Evolutionary conservation across 805 yeast genomes (phyloP), one percentile per base, ranked within the genome.

Genomic region (Candida insectorum): DNA sequence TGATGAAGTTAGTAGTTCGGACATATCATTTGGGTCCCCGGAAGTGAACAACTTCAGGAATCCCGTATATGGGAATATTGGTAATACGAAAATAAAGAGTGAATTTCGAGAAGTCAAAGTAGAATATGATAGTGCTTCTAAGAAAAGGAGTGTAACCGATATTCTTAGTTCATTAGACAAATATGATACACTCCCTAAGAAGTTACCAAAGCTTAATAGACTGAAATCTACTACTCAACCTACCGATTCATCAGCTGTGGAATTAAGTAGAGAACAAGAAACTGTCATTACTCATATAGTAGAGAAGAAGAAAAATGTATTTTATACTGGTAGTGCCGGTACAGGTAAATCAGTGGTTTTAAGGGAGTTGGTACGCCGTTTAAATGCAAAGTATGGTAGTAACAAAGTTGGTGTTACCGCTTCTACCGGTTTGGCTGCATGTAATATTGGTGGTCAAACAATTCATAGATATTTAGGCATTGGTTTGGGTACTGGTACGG

Each of bases 371-470:
- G 87, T 93, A 14, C 51, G 60, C 13, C 66, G 69, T 17, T 58
- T 87, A 31, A 57, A 58, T 13, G 40, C 47, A 1, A 61, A 69
- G 27, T 69, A 75, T 52, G 65, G 70, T 1, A 35, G 45, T 9
- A 63, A 67, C 3, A 50, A 55, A 2, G 85, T 93, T 3, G 96
- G 94, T 0, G 78, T 93, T 4, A 87, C 97, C 0, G 98, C 98
- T 0, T 85, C 96, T 0, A 93, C 98, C 0, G 98, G 98, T 1
- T 64, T 93, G 41, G 98, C 98, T 0, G 98, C 97, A 0, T 82
- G 87, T 26, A 87, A 88, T 48, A 84, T 93, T 47, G 95, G 94
- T 2, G 98, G 98, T 16, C 75, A 73, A 19, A 93, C 98, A 0
- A 66, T 93, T 18, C 95, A 91, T 56, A 71, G 84, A 49, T 87